These are phyloP conservation scores for Ophidiomyces ophidiicola DNA, from an alignment of 2,329 filamentous ascomycete species.

Conservation along the genomic window DNA sequence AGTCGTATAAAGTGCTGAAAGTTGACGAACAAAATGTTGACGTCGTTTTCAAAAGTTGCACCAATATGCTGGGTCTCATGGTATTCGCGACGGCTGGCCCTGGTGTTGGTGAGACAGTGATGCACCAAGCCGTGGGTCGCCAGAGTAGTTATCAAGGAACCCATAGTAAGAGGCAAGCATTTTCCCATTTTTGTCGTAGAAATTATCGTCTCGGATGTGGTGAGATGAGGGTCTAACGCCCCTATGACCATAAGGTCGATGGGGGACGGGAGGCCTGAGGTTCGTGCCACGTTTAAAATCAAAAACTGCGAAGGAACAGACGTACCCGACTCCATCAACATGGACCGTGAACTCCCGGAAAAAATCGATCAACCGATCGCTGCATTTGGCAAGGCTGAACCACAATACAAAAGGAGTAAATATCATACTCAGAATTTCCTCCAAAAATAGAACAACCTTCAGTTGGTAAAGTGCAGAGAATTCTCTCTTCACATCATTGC, in stretches of 20 bases:
- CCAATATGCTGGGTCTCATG: too few relatives aligned
- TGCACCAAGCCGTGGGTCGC: conserved; percentile 57
- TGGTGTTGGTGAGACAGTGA: conserved; percentile 49
- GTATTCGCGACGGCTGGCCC: too few relatives aligned
- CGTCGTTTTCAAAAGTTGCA: too few relatives aligned
- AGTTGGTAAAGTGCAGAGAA: conserved; percentile 86
- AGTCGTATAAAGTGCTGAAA: too few relatives aligned
- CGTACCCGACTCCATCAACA: conserved; percentile 87
- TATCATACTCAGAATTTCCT: conserved; percentile 85
- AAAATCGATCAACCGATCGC: conserved; percentile 90
- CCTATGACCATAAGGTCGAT: conserved; percentile 25
- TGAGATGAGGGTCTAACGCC: conserved; percentile 27
- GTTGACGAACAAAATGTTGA: too few relatives aligned
- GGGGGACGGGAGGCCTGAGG: conserved; percentile 33
- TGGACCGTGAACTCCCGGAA: conserved; percentile 97
- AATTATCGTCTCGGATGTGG: conserved; percentile 84
- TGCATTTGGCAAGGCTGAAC: conserved; percentile 73
- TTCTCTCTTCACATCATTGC: conserved; percentile 80
- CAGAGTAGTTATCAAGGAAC: conserved; percentile 83
- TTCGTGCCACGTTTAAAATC: conserved; percentile 78
- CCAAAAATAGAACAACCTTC: conserved; percentile 80
- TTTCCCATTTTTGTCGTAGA: conserved; percentile 88
- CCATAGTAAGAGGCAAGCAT: conserved; percentile 96
- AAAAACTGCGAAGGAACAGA: conserved; percentile 95
- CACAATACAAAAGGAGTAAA: conserved; percentile 83